Evolutionary conservation across 208 protist species (phyloP), one percentile per base, ranked within the genome.

Genomic region (Angomonas deanei): DNA sequence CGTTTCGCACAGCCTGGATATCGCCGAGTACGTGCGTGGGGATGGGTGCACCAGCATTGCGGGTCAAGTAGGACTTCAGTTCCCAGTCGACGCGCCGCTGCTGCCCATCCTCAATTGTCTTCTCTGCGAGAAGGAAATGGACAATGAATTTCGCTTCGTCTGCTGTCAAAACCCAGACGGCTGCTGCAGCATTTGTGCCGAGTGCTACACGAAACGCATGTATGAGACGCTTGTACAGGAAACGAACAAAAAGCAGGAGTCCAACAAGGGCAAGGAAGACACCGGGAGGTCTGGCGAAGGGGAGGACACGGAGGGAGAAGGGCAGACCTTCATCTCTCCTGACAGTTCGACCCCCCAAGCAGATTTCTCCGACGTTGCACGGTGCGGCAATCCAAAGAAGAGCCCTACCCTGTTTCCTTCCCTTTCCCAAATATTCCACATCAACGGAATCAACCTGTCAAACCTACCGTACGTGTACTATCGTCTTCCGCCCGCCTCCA

Each of bases 401-500:
- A 42, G 53, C 17, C 53, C 53, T 11, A 15, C 84, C 6, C 39
- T 93, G 47, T 59, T 82, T 62, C 89, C 89, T 0, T 73, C 68
- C 15, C 28, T 93, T 13, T 74, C 70, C 17, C 34, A 61, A 0
- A 50, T 93, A 6, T 64, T 90, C 59, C 89, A 96, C 58, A 80
- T 78, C 0, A 76, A 86, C 60, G 84, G 89, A 6, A 53, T 96
- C 0, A 89, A 89, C 46, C 26, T 96, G 61, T 74, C 77, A 3
- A 82, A 82, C 46, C 59, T 96, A 26, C 76, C 82, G 3, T 96
- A 82, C 74, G 89, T 96, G 11, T 89, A 89, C 70, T 64, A 86
- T 59, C 78, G 86, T 6, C 61, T 96, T 3, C 78, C 86, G 1
- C n/a, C 56, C 13, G 17, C 68, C 0, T 63, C 86, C 4, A 61